Base-by-base conservation (phyloP, 169 alveolate genomes). In the Cryptosporidium viatorum region DNA sequence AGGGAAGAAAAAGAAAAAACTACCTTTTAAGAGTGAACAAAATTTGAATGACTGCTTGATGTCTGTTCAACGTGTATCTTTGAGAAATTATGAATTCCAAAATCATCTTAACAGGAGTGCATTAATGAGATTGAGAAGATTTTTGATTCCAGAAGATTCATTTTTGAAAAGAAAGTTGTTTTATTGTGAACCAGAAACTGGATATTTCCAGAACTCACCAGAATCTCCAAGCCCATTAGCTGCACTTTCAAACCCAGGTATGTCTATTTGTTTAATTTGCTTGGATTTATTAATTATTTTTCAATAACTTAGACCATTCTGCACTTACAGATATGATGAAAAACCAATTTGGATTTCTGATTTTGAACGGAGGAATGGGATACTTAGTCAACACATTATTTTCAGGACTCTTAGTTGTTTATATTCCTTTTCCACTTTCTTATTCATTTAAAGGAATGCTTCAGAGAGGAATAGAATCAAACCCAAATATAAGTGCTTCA, bases 341-440 rank as follows among this genome's bases (percentile, higher is more conserved):
- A 80, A 73, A 70, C 12, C 96, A 94, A 84, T 87, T 94, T 85
- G 94, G 94, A 41, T 94, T 94, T 84, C 48, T 94, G 69, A 59
- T 94, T 31, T 65, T 93, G 21, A 94, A 94, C 70, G 93, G 95
- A n/a, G 96, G 96, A 14, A 91, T 93, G 87, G 96, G 94, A 12
- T 94, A 86, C 80, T 84, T 92, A 68, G 92, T 94, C 68, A 93
- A 91, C 68, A 80, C 86, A 43, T 87, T 94, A 35, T 94, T 93
- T 80, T 91, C 96, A 9, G 96, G 95, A 45, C 93, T 92, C 48
- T 58, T 92, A 51, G 95, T 94, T n/a, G 96, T 96, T n/a, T 91
- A 93, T 55, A 84, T 91, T 70, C 97, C 97, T 21, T 89, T 93
- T 67, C 95, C 96, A 29, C 80, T 93, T 41, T 89, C 96, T 21